Percentiles rank a stretch among this genome's conserved stretches.
These are phyloP conservation scores for Corylus americana DNA, from an alignment of 306 rosid species.

Conservation along the genomic window DNA sequence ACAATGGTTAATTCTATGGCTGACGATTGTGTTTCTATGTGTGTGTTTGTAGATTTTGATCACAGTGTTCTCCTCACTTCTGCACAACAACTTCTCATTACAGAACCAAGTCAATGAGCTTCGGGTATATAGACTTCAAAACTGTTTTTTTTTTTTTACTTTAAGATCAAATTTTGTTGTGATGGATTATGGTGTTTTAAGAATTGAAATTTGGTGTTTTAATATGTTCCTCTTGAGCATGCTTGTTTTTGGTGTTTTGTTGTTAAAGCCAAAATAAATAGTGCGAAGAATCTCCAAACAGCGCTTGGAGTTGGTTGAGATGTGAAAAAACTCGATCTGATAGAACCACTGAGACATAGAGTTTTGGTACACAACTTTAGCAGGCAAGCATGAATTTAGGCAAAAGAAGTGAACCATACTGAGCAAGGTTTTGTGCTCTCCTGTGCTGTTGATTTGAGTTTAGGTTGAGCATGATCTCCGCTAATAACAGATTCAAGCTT, in stretches of 20 bases:
- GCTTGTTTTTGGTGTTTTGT: not conserved
- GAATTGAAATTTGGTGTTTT: not conserved
- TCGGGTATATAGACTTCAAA: slow-evolving; percentile 44
- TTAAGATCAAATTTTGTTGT: not conserved
- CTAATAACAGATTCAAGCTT: not conserved
- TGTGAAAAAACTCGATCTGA: not conserved
- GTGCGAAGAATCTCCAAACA: not conserved
- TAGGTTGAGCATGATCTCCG: too few relatives aligned
- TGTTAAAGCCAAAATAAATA: not conserved
- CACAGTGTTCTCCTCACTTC: slow-evolving; percentile 44
- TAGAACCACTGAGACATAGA: too few relatives aligned
- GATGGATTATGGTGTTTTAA: not conserved
- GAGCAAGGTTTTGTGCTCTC: too few relatives aligned
- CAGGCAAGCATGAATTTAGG: too few relatives aligned
- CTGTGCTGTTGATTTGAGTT: too few relatives aligned
- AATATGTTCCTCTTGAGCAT: not conserved
- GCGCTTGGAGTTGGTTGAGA: not conserved
- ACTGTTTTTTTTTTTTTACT: not conserved
- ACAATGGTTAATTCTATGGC: not conserved
- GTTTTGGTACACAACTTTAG: too few relatives aligned
- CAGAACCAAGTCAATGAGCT: slow-evolving; percentile 53
- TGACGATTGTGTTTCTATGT: slow-evolving; percentile 5
- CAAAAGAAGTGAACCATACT: too few relatives aligned
- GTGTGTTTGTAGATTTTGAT: slow-evolving; percentile 50
- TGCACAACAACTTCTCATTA: slow-evolving; percentile 54